A percentile compares a stretch with the other conserved stretches of the same genome.
These are phyloP conservation scores for Cystofilobasidium bisporidii DNA, from an alignment of 768 basidiomycete species.

Conservation along the genomic window DNA sequence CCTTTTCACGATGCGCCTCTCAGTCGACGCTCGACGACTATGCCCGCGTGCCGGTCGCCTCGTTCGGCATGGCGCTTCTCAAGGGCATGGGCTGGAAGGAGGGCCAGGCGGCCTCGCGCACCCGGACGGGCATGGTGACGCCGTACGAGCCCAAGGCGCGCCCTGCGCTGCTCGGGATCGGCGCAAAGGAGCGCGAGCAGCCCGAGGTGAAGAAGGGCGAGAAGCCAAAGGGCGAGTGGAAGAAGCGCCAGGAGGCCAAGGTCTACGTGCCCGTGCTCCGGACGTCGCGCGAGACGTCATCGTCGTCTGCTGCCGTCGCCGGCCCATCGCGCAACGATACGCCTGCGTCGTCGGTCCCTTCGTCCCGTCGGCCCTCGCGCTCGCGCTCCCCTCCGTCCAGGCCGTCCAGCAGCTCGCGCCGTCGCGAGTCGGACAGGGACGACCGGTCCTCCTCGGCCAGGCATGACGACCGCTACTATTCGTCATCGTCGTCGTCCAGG, in stretches of 20 bases:
- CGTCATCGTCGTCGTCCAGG: not conserved
- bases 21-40: slow-evolving; percentile 72
- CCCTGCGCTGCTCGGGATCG: slow-evolving; percentile 81
- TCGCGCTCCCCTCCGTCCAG: slow-evolving; percentile 39
- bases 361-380: slow-evolving; percentile 41
- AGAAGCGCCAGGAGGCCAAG: slow-evolving; percentile 50
- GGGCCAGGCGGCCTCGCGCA: slow-evolving; percentile 58
- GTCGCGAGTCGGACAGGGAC: not conserved
- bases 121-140: slow-evolving; percentile 55
- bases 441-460: not conserved
- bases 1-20: too few species aligned
- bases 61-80: slow-evolving; percentile 85
- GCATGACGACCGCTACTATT: not conserved
- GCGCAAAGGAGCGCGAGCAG: slow-evolving; percentile 61
- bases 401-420: slow-evolving; percentile 41
- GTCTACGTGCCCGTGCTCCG: slow-evolving; percentile 76
- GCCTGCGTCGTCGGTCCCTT: slow-evolving; percentile 30
- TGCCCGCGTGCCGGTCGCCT: slow-evolving; percentile 75
- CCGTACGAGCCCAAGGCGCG: slow-evolving; percentile 74
- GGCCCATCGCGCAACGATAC: not conserved
- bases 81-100: slow-evolving; percentile 97
- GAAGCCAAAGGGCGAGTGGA: slow-evolving; percentile 40
- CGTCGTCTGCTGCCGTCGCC: too few species aligned
- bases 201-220: slow-evolving; percentile 32
- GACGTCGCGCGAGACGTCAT: slow-evolving; percentile 43